phyloP scores from a whole-genome alignment of 2,329 filamentous ascomycete species.

The Clonostachys chloroleuca region DNA sequence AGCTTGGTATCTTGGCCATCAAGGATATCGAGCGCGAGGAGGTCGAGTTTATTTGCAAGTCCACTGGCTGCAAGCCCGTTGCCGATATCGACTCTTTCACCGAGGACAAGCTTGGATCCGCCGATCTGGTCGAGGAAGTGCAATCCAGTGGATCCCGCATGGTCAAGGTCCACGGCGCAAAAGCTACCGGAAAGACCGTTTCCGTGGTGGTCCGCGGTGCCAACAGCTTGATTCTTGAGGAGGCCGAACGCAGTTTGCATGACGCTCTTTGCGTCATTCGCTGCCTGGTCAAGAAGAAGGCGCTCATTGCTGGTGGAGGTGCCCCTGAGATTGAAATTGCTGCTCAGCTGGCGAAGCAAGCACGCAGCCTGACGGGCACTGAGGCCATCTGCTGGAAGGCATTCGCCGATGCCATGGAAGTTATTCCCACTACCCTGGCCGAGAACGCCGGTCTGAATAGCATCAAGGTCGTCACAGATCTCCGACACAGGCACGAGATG shows the following conservation, averaged over 20 bases:
- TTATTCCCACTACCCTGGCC: constrained; percentile 92
- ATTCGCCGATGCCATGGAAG: constrained; percentile 95
- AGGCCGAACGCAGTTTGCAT: constrained; percentile 94
- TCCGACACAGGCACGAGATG: constrained; percentile 89
- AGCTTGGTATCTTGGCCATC: constrained; percentile 90
- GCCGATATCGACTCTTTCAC: constrained; percentile 98
- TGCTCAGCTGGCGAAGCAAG: constrained; percentile 75
- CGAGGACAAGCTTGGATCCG: constrained; percentile 93
- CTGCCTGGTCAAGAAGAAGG: constrained; percentile 98
- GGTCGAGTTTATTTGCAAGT: constrained; percentile 99
- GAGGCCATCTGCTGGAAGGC: constrained; percentile 99
- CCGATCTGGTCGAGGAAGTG: constrained; percentile 90
- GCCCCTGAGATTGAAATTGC: constrained; percentile 97
- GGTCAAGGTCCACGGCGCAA: constrained; percentile 92
- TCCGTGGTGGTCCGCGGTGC: constrained; percentile 93
- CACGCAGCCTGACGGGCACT: constrained; percentile 80
- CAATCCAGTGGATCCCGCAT: constrained; percentile 84
- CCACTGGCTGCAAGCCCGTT: constrained; percentile 96
- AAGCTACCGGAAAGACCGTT: constrained; percentile 79
- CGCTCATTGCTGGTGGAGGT: constrained; percentile 94
- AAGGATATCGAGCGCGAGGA: constrained; percentile 99
- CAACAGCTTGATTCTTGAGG: constrained; percentile 90
- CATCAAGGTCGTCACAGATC: constrained; percentile 96
- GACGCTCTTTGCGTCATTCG: constrained; percentile 97
- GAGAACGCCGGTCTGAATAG: constrained; percentile 97